These are phyloP conservation scores for Penicillium sp. DNA, from an alignment of 2,329 filamentous ascomycete genomes.

Conservation along the genomic window DNA sequence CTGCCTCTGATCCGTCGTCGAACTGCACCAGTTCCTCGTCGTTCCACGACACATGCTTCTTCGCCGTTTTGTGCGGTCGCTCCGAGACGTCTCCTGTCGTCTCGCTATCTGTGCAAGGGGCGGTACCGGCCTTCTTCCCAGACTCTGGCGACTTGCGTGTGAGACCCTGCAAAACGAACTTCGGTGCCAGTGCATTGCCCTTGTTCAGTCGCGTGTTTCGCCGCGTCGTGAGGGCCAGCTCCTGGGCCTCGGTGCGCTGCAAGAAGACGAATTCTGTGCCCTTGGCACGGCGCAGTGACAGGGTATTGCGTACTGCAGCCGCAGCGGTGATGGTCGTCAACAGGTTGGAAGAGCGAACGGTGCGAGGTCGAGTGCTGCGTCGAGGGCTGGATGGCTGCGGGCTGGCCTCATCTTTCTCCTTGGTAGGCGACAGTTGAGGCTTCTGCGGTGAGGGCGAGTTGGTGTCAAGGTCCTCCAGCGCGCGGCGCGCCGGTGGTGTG, in stretches of 20 bases:
- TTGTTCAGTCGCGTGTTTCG: slow-evolving; percentile 39
- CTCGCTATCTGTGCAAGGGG: no score
- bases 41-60: slow-evolving; percentile 34
- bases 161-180: no score
- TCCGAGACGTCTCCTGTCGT: no score
- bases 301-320: slow-evolving; percentile 31
- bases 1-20: slow-evolving; percentile 23
- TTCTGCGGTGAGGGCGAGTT: slow-evolving; percentile 36
- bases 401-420: no score
- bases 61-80: no score
- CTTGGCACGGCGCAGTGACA: slow-evolving; percentile 38
- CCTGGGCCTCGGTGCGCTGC: slow-evolving; percentile 35
- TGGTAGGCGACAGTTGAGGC: slow-evolving; percentile 19
- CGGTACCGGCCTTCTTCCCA: neutral
- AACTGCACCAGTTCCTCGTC: slow-evolving; percentile 32
- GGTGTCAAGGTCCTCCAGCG: slow-evolving; percentile 30
- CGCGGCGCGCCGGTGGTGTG: slow-evolving; percentile 27
- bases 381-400: no score
- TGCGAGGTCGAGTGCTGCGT: no score
- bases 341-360: no score
- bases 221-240: slow-evolving; percentile 35
- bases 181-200: slow-evolving; percentile 28
- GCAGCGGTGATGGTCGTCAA: no score
- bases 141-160: no score
- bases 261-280: slow-evolving; percentile 41